These are phyloP conservation scores for Panicum hallii DNA, from an alignment of 202 grass and related monocot species.

Conservation along the genomic window DNA sequence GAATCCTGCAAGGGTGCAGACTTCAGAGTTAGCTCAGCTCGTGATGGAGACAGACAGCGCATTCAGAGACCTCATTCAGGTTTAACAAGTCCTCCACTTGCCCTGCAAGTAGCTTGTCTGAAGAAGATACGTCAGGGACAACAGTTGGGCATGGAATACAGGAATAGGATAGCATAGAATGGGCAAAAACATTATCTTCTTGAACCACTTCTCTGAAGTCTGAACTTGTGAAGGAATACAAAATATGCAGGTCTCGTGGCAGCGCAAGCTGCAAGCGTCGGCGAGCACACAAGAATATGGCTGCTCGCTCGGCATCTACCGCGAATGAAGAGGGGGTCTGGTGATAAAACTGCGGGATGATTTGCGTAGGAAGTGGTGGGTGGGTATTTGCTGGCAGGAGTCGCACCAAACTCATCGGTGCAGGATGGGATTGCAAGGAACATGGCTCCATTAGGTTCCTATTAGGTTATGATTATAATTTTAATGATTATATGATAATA, in stretches of 20 bases:
- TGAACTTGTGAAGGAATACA: not conserved
- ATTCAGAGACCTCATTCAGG: not conserved
- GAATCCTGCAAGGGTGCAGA: not conserved
- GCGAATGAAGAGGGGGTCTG: not conserved
- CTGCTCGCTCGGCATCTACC: not conserved
- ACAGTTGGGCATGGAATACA: not conserved
- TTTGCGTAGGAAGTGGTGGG: not conserved
- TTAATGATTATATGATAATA: too few species aligned
- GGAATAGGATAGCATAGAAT: not conserved
- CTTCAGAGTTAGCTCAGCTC: not conserved
- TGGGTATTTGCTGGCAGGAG: not conserved
- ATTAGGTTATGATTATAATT: too few species aligned
- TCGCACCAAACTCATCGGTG: not conserved
- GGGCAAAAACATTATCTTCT: conserved; percentile 2
- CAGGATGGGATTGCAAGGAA: too few species aligned
- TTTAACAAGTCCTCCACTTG: not conserved
- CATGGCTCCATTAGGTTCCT: too few species aligned
- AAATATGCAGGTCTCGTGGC: not conserved
- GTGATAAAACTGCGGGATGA: not conserved
- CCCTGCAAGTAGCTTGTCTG: not conserved
- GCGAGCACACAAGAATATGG: not conserved
- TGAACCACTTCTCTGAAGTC: conserved; percentile 9
- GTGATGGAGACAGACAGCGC: not conserved
- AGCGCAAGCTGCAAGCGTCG: not conserved
- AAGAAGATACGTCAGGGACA: conserved; percentile 2